Evolutionary conservation across 768 basidiomycete genomes (phyloP).

Genomic region (Dioszegia aurantiaca): DNA sequence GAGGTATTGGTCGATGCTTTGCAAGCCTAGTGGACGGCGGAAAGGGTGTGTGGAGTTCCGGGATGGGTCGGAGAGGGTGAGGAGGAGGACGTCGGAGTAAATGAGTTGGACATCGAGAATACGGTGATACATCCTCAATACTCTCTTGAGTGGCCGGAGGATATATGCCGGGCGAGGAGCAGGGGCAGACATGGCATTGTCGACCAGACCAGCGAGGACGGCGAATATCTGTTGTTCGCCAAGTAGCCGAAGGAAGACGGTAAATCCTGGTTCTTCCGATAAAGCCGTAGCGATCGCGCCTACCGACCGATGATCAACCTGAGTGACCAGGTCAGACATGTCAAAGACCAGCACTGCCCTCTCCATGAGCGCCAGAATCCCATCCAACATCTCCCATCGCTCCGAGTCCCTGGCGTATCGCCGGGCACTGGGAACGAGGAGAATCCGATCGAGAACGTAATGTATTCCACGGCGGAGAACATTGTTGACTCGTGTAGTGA

Average conservation of each 20-base stretch:
- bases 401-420: conserved; percentile 74
- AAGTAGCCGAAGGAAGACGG: conserved; percentile 74
- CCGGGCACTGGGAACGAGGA: conserved; percentile 62
- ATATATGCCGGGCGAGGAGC: conserved; percentile 57
- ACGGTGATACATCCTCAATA: conserved; percentile 75
- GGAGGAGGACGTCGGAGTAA: conserved; percentile 83
- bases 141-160: conserved; percentile 70
- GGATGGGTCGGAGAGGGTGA: conserved; percentile 62
- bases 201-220: conserved; percentile 72
- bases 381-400: conserved; percentile 80
- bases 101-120: conserved; percentile 81
- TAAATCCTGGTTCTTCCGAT: conserved; percentile 76
- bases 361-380: conserved; percentile 80
- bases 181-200: conserved; percentile 70
- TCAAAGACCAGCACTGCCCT: conserved; percentile 77
- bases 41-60: conserved; percentile 56
- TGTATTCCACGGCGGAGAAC: conserved; percentile 74
- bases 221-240: conserved; percentile 69
- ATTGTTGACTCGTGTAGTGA: conserved; percentile 62
- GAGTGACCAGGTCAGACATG: conserved; percentile 61
- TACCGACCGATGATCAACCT: conserved; percentile 32
- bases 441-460: conserved; percentile 89
- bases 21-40: conserved; percentile 29
- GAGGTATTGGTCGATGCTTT: conserved; percentile 44
- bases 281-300: conserved; percentile 44